Percentiles rank a stretch among this genome's conserved stretches.
Evolutionary conservation across 1,284 basidiomycete genomes (phyloP).

Genomic region (Xanthoconium separans): DNA sequence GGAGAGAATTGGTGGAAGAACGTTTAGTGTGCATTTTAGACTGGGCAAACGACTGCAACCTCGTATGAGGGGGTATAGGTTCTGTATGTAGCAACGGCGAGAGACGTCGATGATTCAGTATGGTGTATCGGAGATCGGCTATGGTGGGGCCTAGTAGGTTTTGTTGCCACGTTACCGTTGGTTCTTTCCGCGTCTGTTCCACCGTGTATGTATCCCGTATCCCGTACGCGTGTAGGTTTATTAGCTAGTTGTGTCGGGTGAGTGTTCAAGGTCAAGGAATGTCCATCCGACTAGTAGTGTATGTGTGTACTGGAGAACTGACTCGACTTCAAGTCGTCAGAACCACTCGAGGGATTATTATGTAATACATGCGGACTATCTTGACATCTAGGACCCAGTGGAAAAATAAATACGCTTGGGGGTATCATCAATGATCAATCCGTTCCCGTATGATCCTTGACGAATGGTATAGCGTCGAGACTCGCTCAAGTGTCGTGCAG

Average conservation of each 20-base stretch:
- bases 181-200: conserved; percentile 4
- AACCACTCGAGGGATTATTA: conserved; percentile 15
- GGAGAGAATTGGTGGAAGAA: conserved; percentile 25
- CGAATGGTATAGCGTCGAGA: not conserved
- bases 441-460: not conserved
- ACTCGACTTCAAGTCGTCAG: conserved; percentile 3
- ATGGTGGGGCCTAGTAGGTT: not conserved
- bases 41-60: not conserved
- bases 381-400: no score
- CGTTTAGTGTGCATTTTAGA: conserved; percentile 30
- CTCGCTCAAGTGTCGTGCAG: not conserved
- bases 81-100: conserved; percentile 11
- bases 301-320: conserved; percentile 5
- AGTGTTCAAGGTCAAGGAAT: conserved; percentile 27
- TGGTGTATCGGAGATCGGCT: conserved; percentile 14
- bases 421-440: not conserved
- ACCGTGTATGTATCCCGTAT: not conserved
- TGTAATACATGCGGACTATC: conserved; percentile 10
- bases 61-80: conserved; percentile 5
- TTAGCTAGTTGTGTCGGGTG: not conserved
- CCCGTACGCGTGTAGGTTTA: not conserved
- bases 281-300: conserved; percentile 25
- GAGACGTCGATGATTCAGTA: not conserved
- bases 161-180: conserved; percentile 8
- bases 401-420: not conserved